Base-by-base conservation (phyloP, 345 rosid species). In the Eucalyptus viminalis region DNA sequence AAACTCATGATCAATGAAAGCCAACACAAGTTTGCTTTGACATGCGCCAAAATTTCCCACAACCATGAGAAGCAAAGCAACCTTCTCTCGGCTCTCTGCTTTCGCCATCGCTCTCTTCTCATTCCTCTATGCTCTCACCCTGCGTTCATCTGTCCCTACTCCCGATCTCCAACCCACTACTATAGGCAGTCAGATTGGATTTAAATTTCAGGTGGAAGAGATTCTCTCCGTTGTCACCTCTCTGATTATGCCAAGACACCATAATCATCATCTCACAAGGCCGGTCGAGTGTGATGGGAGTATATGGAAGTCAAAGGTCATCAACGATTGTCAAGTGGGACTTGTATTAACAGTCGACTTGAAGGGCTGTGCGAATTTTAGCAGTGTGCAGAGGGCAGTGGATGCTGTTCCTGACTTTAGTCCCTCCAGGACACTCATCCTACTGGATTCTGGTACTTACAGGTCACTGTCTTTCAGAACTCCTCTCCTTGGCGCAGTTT, bases 371-470 rank as follows among this genome's bases (percentile, higher is more conserved):
- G 96, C 93, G 54, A 92, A 96, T 90, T 96, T 96, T 86, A 96
- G 92, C 58, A 95, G 93, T 45, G 90, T 96, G 88, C 99, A 97
- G 92, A 90, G 94, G 76, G 99, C 99, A 5, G 91, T 96, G 19
- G 97, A 96, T 86, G 92, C 90, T 49, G 96, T 91, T 86, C 99
- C 99, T 21, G 95, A 93, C n/a, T 91, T 86, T 47, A 95, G 94
- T 87, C 58, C 92, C 54, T 90, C 91, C 56, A 93, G 88, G 88
- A 96, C 97, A 80, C 93, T 96, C 88, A 94, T 96, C 49, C 86
- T 96, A 11, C 88, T 97, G 69, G 93, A 95, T 90, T 93, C 95
- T 25, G 99, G 97, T 86, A 93, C 92, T 87, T 96, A 96, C 95
- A 96, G 99, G 98, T 97, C 81, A 76, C 45, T 76, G 83, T 76